A percentile compares a stretch with the other conserved stretches of the same genome.
phyloP scores from a whole-genome alignment of 148 eudicot species.

The Fallopia convolvulus region DNA sequence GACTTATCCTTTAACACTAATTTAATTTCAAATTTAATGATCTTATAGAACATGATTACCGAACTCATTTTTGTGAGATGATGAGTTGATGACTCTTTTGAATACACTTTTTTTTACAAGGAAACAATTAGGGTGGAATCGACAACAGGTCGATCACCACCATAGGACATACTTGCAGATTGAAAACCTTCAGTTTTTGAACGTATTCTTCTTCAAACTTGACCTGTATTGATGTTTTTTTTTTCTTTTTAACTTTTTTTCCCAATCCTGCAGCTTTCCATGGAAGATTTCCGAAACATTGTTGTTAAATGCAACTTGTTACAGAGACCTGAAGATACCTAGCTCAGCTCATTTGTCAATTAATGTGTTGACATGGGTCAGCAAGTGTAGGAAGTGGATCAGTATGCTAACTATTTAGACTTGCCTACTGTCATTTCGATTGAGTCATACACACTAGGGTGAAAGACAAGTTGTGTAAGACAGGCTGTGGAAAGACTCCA shows the following conservation, averaged over 20 bases:
- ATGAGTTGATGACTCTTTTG: neutral
- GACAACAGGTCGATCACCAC: no score
- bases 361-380: neutral
- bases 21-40: neutral
- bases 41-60: neutral
- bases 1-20: neutral
- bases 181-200: no score
- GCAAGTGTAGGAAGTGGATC: neutral
- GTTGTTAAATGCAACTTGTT: slow-evolving; percentile 60
- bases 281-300: slow-evolving; percentile 69
- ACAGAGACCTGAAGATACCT: slow-evolving; percentile 22
- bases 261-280: slow-evolving; percentile 43
- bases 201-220: neutral
- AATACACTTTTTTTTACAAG: neutral
- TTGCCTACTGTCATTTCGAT: no score
- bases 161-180: no score
- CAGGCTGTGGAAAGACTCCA: no score
- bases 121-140: no score
- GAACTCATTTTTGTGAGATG: neutral
- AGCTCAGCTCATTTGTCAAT: neutral
- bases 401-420: no score
- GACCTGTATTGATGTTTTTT: neutral
- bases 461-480: no score
- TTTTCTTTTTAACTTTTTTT: neutral
- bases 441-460: no score